These are phyloP conservation scores for Aureobasidium sp. DNA, from an alignment of 2,329 filamentous ascomycete species.

Conservation along the genomic window DNA sequence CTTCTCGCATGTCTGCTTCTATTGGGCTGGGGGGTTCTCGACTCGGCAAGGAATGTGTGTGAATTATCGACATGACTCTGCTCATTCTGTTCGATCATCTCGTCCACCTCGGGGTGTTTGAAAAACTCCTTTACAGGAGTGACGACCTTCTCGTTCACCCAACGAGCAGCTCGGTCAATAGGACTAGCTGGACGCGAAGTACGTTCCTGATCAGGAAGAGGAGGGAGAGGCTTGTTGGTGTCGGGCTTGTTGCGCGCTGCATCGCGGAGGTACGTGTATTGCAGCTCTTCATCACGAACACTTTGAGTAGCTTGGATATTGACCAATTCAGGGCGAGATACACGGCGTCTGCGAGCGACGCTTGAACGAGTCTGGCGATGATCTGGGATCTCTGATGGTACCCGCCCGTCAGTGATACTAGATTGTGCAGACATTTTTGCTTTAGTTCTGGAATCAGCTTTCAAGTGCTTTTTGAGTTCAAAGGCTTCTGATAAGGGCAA, in stretches of 20 bases:
- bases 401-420: not conserved
- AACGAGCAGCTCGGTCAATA: not conserved
- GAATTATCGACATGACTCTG: not conserved
- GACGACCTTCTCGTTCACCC: not conserved
- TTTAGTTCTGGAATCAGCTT: not conserved
- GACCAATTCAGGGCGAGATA: not conserved
- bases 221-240: not conserved
- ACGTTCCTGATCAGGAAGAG: not conserved
- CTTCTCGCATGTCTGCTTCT: not conserved
- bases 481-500: not conserved
- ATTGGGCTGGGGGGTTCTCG: not conserved
- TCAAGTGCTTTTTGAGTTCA: not conserved
- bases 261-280: not conserved
- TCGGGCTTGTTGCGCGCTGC: not conserved
- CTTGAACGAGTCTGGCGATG: too few species aligned
- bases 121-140: slow-evolving; percentile 1
- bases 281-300: not conserved
- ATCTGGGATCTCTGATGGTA: too few species aligned
- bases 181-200: not conserved
- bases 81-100: not conserved
- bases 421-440: not conserved
- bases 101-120: not conserved
- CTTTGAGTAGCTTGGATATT: not conserved
- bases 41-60: not conserved
- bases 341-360: not conserved